Base-by-base conservation (phyloP, 805 yeast species). In the Candida stauntonica region DNA sequence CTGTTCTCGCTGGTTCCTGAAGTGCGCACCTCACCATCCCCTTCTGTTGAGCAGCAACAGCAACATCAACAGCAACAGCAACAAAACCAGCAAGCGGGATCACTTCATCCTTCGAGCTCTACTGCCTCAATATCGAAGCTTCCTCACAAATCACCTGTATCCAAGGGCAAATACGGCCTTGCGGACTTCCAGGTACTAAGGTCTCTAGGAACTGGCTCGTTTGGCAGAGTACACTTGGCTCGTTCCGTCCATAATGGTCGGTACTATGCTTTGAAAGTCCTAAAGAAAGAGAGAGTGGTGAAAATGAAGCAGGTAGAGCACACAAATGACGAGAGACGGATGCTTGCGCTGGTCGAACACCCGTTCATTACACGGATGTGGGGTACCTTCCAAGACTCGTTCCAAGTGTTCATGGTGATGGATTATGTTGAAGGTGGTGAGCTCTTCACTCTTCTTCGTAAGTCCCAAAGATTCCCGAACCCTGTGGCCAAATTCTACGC, bases 351-450 rank as follows among this genome's bases (percentile, higher is more conserved):
- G 33, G 94, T 87, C 8, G 84, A 84, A 50, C 96, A 88, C 57
- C 96, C 97, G 13, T 89, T 89, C 55, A 72, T 89, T 39, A 84
- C 87, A 44, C 75, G 96, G 54, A 81, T 89, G 84, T 89, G 97
- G 97, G 97, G 97, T 17, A 89, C 97, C 0, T 89, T 84, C 63
- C 97, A 89, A 63, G 97, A 89, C 64, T 68, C 85, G 31, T 73
- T 72, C 49, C 82, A 84, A 47, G 69, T 89, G 40, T 89, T 88
- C 59, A 86, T 89, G 93, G 87, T 89, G 31, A 89, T 89, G 97
- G 97, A 89, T 61, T 89, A 86, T 62, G 81, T 88, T 46, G 97
- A 89, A 67, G 97, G 97, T 50, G 97, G 97, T 39, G 97, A 89
- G 66, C 71, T 89, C 37, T 89, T 89, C 56, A 78, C 91, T 2